Evolutionary conservation across 331 rosid species (phyloP).

Genomic region (Stylosanthes scabra): DNA sequence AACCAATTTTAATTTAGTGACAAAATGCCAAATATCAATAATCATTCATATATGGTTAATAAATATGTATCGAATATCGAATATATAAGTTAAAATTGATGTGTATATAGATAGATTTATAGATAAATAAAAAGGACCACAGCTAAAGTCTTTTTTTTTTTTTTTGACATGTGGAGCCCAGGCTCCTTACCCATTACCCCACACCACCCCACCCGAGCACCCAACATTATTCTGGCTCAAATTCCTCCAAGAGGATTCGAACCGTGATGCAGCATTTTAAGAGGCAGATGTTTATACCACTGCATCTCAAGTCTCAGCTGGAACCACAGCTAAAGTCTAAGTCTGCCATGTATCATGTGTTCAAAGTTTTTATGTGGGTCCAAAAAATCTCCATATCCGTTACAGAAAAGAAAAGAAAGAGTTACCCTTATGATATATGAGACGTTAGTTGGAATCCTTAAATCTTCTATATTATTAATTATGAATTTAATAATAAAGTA

Average conservation of each 20-base stretch:
- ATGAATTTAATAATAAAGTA: too few relatives aligned
- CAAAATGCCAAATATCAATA: background rate
- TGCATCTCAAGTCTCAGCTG: too few relatives aligned
- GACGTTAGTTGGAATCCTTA: background rate
- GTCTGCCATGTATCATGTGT: constrained; percentile 8
- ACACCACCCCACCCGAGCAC: too few relatives aligned
- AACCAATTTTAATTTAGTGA: background rate
- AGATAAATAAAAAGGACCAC: constrained; percentile 22
- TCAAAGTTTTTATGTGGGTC: constrained; percentile 30
- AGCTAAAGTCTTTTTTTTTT: constrained; percentile 20
- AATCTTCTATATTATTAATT: too few relatives aligned
- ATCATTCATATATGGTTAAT: background rate
- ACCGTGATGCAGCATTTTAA: too few relatives aligned
- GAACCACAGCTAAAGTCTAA: constrained; percentile 33
- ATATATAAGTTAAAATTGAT: constrained; percentile 11
- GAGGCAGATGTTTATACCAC: too few relatives aligned
- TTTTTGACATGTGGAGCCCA: too few relatives aligned
- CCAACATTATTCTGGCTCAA: too few relatives aligned
- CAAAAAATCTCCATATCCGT: constrained; percentile 18
- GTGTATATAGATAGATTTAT: background rate
- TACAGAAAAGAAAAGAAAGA: background rate
- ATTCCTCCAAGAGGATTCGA: too few relatives aligned
- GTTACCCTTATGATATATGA: background rate
- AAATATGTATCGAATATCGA: background rate
- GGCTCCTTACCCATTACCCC: too few relatives aligned